These are phyloP conservation scores for Hyaloscypha bicolor DNA, from an alignment of 495 filamentous ascomycete species.

Conservation along the genomic window DNA sequence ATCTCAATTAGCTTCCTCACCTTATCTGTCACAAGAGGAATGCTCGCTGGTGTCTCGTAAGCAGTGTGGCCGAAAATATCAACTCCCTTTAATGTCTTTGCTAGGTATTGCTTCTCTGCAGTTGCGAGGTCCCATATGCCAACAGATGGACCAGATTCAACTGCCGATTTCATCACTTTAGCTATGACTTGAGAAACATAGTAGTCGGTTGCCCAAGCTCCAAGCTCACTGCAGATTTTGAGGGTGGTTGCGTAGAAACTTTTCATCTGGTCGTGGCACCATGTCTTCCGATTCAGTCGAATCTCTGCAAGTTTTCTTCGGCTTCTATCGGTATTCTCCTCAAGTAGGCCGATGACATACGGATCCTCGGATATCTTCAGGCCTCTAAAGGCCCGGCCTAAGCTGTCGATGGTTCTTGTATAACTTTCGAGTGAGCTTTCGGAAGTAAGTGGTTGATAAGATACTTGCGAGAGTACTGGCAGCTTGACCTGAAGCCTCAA, in stretches of 20 bases:
- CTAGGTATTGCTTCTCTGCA: slow-evolving; percentile 65
- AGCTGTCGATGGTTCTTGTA: slow-evolving; percentile 39
- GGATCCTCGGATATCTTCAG: slow-evolving; percentile 74
- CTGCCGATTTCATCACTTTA: slow-evolving; percentile 43
- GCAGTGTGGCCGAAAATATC: slow-evolving; percentile 34
- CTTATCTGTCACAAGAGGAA: slow-evolving; percentile 34
- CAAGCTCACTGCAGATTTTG: slow-evolving; percentile 57
- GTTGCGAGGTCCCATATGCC: slow-evolving; percentile 19
- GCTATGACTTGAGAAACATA: slow-evolving; percentile 63
- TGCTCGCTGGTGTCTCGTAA: slow-evolving; percentile 28
- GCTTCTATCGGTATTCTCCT: slow-evolving; percentile 40
- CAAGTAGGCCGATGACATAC: slow-evolving; percentile 56
- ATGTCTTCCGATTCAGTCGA: slow-evolving; percentile 58
- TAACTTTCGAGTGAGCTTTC: slow-evolving; percentile 5
- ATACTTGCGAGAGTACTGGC: slow-evolving; percentile 59
- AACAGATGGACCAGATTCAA: slow-evolving; percentile 36
- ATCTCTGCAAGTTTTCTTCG: slow-evolving; percentile 46
- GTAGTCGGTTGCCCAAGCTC: slow-evolving; percentile 71
- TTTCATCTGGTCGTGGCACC: slow-evolving; percentile 64
- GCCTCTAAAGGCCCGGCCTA: slow-evolving; percentile 39
- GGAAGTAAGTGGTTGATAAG: slow-evolving; percentile 40
- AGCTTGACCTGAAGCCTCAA: slow-evolving; percentile 67
- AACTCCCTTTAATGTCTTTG: slow-evolving; percentile 50
- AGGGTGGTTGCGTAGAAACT: slow-evolving; percentile 51
- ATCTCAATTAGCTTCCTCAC: slow-evolving; percentile 38